phyloP scores from a whole-genome alignment of 176 grass and related monocot species.

The Musa acuminata region DNA sequence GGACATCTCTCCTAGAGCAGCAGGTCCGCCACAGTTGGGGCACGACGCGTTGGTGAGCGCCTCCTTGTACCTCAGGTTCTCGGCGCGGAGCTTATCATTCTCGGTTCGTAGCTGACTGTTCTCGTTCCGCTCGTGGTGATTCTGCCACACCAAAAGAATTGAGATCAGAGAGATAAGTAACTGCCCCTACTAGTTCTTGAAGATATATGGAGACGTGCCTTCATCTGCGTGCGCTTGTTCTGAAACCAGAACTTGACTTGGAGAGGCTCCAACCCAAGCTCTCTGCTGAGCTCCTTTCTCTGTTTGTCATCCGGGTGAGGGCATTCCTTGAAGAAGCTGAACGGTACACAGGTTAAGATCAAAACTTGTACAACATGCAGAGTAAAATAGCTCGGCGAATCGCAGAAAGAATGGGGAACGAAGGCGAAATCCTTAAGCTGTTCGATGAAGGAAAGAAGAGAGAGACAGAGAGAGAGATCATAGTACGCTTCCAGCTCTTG shows the following conservation, averaged over 20 bases:
- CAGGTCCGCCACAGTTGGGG: constrained; percentile 61
- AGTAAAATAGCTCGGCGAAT: too few relatives aligned
- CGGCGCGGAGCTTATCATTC: constrained; percentile 61
- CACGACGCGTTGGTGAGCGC: constrained; percentile 64
- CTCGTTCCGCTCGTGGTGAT: constrained; percentile 63
- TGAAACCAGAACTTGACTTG: constrained; percentile 94
- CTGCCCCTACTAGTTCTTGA: neutral
- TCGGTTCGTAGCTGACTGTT: constrained; percentile 53
- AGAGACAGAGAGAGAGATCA: neutral
- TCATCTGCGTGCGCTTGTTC: constrained; percentile 78
- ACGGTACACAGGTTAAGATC: neutral
- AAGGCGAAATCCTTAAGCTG: too few relatives aligned
- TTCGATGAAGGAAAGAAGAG: too few relatives aligned
- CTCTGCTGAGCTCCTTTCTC: constrained; percentile 73
- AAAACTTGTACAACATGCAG: too few relatives aligned
- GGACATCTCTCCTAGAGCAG: constrained; percentile 68
- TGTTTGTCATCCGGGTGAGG: constrained; percentile 81
- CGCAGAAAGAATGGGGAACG: too few relatives aligned
- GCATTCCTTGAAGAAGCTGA: constrained; percentile 80
- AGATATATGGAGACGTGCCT: constrained; percentile 24
- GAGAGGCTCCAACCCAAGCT: constrained; percentile 63
- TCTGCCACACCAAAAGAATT: constrained; percentile 16
- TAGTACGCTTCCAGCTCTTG: constrained; percentile 95
- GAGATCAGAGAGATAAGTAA: too few relatives aligned
- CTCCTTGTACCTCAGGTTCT: constrained; percentile 75